phyloP scores from a whole-genome alignment of 441 rosid species.

The Manihot esculenta region DNA sequence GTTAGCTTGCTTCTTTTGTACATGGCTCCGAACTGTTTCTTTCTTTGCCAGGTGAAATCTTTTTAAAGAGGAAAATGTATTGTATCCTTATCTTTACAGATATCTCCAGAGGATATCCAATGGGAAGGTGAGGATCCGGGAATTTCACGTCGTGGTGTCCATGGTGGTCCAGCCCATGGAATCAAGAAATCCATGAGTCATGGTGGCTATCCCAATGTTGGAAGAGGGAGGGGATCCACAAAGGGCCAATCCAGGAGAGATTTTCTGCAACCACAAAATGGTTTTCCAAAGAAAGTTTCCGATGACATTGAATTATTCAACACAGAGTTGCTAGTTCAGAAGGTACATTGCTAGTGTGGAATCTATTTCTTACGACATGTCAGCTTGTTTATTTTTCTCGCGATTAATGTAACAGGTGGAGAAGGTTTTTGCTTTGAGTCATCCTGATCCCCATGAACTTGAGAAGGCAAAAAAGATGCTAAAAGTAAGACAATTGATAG shows the following conservation, averaged over 20 bases:
- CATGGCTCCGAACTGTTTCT: neutral
- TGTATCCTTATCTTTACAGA: constrained; percentile 43
- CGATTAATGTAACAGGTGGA: constrained; percentile 57
- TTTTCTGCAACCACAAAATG: constrained; percentile 48
- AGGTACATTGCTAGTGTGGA: constrained; percentile 55
- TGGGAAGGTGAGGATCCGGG: constrained; percentile 90
- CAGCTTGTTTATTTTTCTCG: constrained; percentile 16
- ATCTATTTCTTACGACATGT: neutral
- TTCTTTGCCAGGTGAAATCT: neutral
- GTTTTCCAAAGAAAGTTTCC: constrained; percentile 43
- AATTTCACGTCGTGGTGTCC: constrained; percentile 49
- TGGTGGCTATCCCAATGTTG: constrained; percentile 47
- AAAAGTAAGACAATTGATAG: constrained; percentile 44
- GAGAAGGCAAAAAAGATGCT: constrained; percentile 82
- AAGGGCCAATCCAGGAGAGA: constrained; percentile 63
- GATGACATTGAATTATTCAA: constrained; percentile 81
- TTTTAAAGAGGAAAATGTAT: constrained; percentile 14
- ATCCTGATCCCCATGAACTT: constrained; percentile 83
- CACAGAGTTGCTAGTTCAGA: constrained; percentile 80
- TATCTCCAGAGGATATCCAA: constrained; percentile 79
- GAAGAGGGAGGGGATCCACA: constrained; percentile 69
- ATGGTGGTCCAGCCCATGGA: constrained; percentile 55
- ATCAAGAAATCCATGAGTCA: constrained; percentile 45
- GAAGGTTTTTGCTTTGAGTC: constrained; percentile 59
- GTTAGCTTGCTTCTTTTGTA: neutral